phyloP scores from a whole-genome alignment of 2,329 filamentous ascomycete species.

The Acephala macrosclerotiorum region DNA sequence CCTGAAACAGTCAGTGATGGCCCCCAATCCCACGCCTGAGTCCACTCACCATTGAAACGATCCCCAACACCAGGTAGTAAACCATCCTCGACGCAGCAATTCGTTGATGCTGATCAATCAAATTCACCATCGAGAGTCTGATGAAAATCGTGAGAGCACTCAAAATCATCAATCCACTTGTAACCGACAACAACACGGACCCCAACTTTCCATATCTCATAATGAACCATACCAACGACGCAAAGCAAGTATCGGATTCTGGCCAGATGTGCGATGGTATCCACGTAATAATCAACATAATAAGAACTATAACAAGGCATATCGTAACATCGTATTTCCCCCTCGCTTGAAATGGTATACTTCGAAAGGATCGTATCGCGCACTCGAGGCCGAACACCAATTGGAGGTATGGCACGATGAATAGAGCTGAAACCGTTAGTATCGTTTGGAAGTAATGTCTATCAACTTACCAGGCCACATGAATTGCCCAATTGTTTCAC shows the following conservation, averaged over 20 bases:
- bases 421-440: slow-evolving; percentile 61
- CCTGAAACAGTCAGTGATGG: slow-evolving; percentile 50
- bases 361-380: slow-evolving; percentile 60
- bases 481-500: slow-evolving; percentile 60
- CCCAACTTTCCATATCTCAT: slow-evolving; percentile 64
- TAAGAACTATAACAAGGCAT: slow-evolving; percentile 59
- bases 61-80: slow-evolving; percentile 65
- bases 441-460: not conserved
- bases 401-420: slow-evolving; percentile 71
- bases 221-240: slow-evolving; percentile 73
- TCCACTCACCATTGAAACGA: slow-evolving; percentile 62
- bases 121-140: slow-evolving; percentile 60
- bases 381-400: slow-evolving; percentile 71
- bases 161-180: slow-evolving; percentile 58
- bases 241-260: slow-evolving; percentile 68
- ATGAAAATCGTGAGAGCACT: slow-evolving; percentile 62
- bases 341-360: slow-evolving; percentile 63
- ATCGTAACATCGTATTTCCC: slow-evolving; percentile 66
- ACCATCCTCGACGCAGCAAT: slow-evolving; percentile 73
- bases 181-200: slow-evolving; percentile 59
- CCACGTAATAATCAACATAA: slow-evolving; percentile 63
- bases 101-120: slow-evolving; percentile 65
- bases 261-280: slow-evolving; percentile 62
- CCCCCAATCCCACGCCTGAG: slow-evolving; percentile 7
- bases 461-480: slow-evolving; percentile 64